A percentile compares a stretch with the other conserved stretches of the same genome.
Evolutionary conservation across 106 monocot genomes (phyloP).

Genomic region (Vanilla planifolia): DNA sequence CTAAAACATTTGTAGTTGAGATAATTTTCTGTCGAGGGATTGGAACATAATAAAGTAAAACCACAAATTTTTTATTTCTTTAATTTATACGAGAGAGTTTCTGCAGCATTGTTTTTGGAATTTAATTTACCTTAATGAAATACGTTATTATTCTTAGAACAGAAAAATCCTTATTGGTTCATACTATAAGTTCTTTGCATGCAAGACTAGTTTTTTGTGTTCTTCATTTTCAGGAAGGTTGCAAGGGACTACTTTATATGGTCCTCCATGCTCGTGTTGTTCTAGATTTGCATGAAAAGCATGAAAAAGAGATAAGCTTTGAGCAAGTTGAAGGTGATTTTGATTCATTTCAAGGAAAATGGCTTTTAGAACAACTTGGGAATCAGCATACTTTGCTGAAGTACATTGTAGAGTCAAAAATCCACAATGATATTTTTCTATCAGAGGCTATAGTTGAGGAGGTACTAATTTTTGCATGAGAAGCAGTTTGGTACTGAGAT

Average conservation of each 20-base stretch:
- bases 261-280: conserved; percentile 92
- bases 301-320: conserved; percentile 75
- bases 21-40: no score
- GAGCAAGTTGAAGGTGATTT: conserved; percentile 97
- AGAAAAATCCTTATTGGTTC: neutral
- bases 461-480: conserved; percentile 46
- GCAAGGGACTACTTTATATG: conserved; percentile 95
- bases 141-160: conserved; percentile 3
- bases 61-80: no score
- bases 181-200: neutral
- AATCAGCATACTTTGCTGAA: conserved; percentile 79
- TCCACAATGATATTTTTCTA: conserved; percentile 78
- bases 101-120: no score
- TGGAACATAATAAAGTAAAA: no score
- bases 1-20: no score
- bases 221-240: conserved; percentile 79
- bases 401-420: conserved; percentile 88
- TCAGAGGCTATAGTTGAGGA: conserved; percentile 91
- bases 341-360: conserved; percentile 81
- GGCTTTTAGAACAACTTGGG: conserved; percentile 88
- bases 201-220: neutral
- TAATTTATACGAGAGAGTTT: no score
- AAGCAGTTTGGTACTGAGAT: no score
- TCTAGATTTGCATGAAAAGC: conserved; percentile 70
- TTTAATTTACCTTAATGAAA: no score